Evolutionary conservation across 345 rosid species (phyloP), one percentile per base, ranked within the genome.

Genomic region (Xanthoceras sorbifolium): DNA sequence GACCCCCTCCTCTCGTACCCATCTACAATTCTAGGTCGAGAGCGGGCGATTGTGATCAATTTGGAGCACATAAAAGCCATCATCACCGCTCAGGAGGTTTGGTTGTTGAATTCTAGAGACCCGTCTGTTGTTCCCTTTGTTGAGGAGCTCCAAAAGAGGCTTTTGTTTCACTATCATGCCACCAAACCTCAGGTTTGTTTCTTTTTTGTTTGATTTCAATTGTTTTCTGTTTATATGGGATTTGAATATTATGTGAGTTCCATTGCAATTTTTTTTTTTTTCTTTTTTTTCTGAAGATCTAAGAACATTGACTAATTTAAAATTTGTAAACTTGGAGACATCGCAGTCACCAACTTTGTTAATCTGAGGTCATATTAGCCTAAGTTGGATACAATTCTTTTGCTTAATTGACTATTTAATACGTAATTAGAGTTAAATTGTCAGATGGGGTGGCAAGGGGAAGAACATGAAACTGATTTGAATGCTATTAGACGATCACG

Each of bases 61-160:
- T 78, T 92, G 85, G 99, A 96, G 90, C 97, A 96, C 69, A 91
- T 92, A 18, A 91, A 96, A 90, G 97, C 98, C 15, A 96, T 96
- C 73, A 89, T 92, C 79, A 96, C 97, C 1, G 94, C 97, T 4
- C 90, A 90, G 34, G 98, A 96, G 86, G 97, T 93, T 48, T 74
- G 91, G 77, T 76, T 96, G 79, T 84, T 93, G 75, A 96, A 93
- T 78, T 93, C 94, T 32, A 85, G 84, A 78, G 97, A 93, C 70
- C 99, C 99, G 23, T 86, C 91, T 1, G 97, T 93, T 26, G 74
- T 79, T 25, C 97, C 97, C 0, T 92, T 93, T 57, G 93, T 93
- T 59, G 89, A 86, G 9, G 98, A 96, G 85, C 69, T 93, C 77
- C 92, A 82, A 72, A 77, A 83, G 52, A 85, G 99, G 83, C 83